These are phyloP conservation scores for Hypoxylon sp. DNA, from an alignment of 2,329 filamentous ascomycete genomes.

Conservation along the genomic window DNA sequence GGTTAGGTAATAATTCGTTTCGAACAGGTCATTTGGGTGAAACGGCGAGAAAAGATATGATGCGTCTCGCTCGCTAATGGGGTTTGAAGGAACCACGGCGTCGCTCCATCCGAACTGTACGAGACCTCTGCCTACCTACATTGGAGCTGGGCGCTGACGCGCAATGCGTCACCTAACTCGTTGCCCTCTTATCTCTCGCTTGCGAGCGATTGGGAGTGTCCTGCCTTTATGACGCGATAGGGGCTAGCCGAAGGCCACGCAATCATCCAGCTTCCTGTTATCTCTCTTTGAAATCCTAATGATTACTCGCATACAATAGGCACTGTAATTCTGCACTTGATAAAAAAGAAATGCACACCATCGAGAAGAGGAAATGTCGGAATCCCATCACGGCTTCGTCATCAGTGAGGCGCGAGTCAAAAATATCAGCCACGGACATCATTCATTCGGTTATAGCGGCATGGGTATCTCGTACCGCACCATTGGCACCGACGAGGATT, in stretches of 20 bases:
- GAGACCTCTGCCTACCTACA: constrained; percentile 8
- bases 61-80: constrained; percentile 9
- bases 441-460: constrained; percentile 36
- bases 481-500: constrained; percentile 41
- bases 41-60: constrained; percentile 20
- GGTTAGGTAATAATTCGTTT: constrained; percentile 35
- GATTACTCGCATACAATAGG: neutral
- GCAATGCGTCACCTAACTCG: constrained; percentile 8
- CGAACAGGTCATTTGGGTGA: constrained; percentile 21
- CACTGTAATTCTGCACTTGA: constrained; percentile 7
- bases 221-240: constrained; percentile 20
- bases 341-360: neutral
- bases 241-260: constrained; percentile 23
- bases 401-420: constrained; percentile 11
- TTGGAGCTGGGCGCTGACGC: neutral
- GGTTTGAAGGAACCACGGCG: constrained; percentile 10
- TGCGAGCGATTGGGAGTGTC: neutral
- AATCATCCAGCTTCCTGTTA: constrained; percentile 17
- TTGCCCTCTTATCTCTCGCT: constrained; percentile 11
- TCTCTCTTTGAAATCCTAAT: constrained; percentile 1
- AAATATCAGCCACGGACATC: constrained; percentile 14
- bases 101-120: constrained; percentile 22
- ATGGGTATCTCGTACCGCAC: constrained; percentile 37
- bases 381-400: constrained; percentile 21
- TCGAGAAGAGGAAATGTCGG: constrained; percentile 9